These are phyloP conservation scores for Gardenia jasminoides DNA, from an alignment of 257 asterid genomes.

Conservation along the genomic window DNA sequence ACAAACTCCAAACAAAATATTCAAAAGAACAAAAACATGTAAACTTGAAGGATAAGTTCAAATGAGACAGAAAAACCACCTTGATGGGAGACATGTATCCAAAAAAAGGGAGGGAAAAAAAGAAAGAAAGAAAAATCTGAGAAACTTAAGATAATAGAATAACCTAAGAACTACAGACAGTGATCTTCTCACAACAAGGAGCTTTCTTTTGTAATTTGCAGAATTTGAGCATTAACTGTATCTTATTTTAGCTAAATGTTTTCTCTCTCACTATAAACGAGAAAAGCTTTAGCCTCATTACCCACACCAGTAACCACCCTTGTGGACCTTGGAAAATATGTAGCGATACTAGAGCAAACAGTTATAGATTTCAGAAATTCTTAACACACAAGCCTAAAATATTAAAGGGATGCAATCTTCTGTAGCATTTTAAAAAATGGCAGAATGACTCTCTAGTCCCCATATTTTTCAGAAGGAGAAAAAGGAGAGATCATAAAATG, in stretches of 20 bases:
- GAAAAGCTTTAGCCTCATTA: no score
- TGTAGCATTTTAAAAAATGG: not conserved
- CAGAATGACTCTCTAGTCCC: not conserved
- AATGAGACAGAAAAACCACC: not conserved
- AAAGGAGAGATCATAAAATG: not conserved
- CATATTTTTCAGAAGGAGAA: not conserved
- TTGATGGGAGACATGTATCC: not conserved
- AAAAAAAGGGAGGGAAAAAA: no score
- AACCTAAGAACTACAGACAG: not conserved
- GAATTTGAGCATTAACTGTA: not conserved
- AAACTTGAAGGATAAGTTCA: not conserved
- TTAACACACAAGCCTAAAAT: no score
- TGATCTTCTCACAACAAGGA: not conserved
- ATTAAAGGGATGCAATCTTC: not conserved
- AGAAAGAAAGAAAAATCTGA: not conserved
- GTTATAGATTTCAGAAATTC: not conserved
- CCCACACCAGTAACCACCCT: not conserved
- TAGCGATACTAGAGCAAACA: not conserved
- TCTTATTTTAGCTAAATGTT: not conserved
- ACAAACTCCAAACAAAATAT: conserved; percentile 14
- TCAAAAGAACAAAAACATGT: conserved; percentile 2
- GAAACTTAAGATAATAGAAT: not conserved
- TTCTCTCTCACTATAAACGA: not conserved
- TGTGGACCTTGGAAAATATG: not conserved
- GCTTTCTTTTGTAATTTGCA: not conserved